Evolutionary conservation across 2,329 filamentous ascomycete species (phyloP), one percentile per base, ranked within the genome.

Genomic region (Colletotrichum shisoi): DNA sequence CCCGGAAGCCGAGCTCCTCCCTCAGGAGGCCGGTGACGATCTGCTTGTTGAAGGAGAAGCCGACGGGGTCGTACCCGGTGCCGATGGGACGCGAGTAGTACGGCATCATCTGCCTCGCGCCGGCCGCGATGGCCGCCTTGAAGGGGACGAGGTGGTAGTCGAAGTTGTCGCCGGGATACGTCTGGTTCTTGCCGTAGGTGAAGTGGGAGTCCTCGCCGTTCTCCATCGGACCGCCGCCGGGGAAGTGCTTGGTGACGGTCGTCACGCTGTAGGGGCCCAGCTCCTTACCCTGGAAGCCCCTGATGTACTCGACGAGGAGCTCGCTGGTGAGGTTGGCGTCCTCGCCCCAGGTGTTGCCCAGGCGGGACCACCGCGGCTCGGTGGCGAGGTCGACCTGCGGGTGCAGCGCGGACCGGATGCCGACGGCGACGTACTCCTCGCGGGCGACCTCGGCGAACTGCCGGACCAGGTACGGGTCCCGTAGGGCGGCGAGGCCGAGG

Each of bases 241-340:
- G 83, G 70, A 86, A 85, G 68, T 86, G 83, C 73, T 85, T 85
- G 0, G 83, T 84, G 1, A 84, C 79, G 0, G 83, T 82, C 1
- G 78, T 79, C 3, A 85, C 79, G 2, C 80, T 82, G 34, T 78
- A 68, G 0, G 73, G 70, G 0, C 82, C 82, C n/a, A 84, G 74
- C 39, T 76, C 72, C 2, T 78, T 75, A 0, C 80, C 81, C 31
- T 83, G 82, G 54, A 85, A 80, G 19, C 82, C 83, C 53, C 79
- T 77, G 70, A 85, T 79, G 59, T 83, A 84, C 0, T 79, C 79
- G 2, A 78, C 75, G 3, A 82, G 69, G 34, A 77, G 74, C 49
- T 75, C 72, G 21, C 74, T 73, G 0, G 77, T 77, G 12, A 83
- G 71, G 0, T 79, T 74, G 0, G 82, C 82, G 59, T 84, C 80